Percentiles rank a stretch among this genome's conserved stretches.
These are phyloP conservation scores for Wolfiporia cocos DNA, from an alignment of 1,284 basidiomycete genomes.

Conservation along the genomic window DNA sequence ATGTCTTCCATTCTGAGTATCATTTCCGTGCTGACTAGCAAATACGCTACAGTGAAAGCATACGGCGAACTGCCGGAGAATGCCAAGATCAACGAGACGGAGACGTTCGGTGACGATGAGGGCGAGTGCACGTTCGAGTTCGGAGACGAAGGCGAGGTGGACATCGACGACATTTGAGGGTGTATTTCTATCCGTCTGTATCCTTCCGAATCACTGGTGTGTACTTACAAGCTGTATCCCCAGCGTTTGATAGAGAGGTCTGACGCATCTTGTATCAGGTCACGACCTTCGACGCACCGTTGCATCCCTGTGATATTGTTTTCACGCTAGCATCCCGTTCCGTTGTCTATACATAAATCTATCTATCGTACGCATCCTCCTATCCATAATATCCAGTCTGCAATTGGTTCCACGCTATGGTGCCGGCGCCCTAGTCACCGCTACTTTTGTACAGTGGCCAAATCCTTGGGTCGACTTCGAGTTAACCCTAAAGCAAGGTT, in stretches of 20 bases:
- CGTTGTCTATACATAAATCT: not conserved
- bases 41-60: slow-evolving; percentile 67
- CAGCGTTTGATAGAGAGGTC: not conserved
- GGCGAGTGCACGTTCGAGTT: slow-evolving; percentile 88
- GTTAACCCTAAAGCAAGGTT: too few species aligned
- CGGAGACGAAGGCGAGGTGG: slow-evolving; percentile 79
- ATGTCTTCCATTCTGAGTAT: slow-evolving; percentile 23
- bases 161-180: slow-evolving; percentile 73
- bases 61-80: slow-evolving; percentile 98
- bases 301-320: slow-evolving; percentile 6
- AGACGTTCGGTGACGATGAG: slow-evolving; percentile 87
- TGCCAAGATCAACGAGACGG: slow-evolving; percentile 98
- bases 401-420: too few species aligned
- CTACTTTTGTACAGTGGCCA: too few species aligned
- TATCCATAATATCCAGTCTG: too few species aligned
- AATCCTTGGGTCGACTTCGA: too few species aligned
- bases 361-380: too few species aligned
- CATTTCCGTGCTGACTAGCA: not conserved
- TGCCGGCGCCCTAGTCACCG: too few species aligned
- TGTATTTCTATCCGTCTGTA: slow-evolving; percentile 23
- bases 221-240: slow-evolving; percentile 6
- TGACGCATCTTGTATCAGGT: slow-evolving; percentile 4
- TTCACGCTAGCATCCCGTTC: slow-evolving; percentile 7
- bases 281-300: slow-evolving; percentile 5
- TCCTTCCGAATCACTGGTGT: slow-evolving; percentile 6